phyloP scores from a whole-genome alignment of 2,329 filamentous ascomycete species.

The Aspergillus tubingensis region DNA sequence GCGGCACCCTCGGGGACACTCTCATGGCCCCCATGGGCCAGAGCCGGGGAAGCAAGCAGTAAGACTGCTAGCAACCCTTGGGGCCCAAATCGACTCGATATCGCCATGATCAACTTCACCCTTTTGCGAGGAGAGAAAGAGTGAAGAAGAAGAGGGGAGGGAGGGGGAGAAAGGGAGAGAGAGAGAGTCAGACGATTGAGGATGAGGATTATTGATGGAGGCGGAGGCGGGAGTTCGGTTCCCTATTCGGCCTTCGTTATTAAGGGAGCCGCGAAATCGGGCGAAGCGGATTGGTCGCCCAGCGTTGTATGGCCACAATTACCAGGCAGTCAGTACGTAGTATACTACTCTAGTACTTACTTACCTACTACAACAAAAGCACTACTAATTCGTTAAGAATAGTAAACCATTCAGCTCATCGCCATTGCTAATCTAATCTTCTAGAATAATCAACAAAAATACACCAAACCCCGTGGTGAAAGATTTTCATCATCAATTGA shows the following conservation, averaged over 20 bases:
- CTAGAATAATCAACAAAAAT: not conserved
- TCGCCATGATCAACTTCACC: constrained; percentile 9
- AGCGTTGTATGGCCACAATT: not conserved
- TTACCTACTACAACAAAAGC: constrained; percentile 5
- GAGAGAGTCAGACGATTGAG: not conserved
- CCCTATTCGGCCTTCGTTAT: not conserved
- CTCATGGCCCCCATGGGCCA: constrained; percentile 57
- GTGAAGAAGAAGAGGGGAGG: not conserved
- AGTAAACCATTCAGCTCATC: too few species aligned
- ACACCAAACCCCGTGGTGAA: not conserved
- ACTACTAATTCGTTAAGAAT: not conserved
- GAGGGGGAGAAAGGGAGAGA: not conserved
- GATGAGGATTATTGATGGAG: not conserved
- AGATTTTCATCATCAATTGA: not conserved
- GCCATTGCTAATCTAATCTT: not conserved
- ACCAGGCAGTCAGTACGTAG: too few species aligned
- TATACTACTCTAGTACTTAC: not conserved
- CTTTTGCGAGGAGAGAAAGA: constrained; percentile 1
- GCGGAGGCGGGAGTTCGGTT: not conserved
- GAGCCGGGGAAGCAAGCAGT: constrained; percentile 29
- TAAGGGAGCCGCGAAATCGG: not conserved
- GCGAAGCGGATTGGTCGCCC: not conserved
- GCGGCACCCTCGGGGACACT: constrained; percentile 68
- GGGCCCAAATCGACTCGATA: constrained; percentile 20
- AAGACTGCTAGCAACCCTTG: constrained; percentile 29